phyloP scores from a whole-genome alignment of 331 rosid genomes.

The Quercus lobata region DNA sequence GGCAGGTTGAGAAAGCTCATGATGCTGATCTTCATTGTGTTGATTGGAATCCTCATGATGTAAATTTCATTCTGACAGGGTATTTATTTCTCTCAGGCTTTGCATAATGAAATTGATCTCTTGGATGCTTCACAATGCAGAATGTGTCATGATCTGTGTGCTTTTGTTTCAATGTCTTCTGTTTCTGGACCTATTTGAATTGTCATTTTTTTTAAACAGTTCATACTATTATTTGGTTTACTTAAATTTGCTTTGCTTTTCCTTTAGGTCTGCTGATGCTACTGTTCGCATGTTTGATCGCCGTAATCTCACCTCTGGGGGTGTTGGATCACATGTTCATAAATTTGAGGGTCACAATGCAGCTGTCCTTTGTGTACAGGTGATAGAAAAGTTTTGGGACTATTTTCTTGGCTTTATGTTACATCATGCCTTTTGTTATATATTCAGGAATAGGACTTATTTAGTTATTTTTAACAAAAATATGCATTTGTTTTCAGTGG shows the following conservation, averaged over 20 bases:
- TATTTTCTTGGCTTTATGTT: not conserved
- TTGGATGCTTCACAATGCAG: not conserved
- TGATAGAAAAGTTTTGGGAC: not conserved
- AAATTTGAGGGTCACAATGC: constrained; percentile 43
- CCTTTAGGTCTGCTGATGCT: constrained; percentile 35
- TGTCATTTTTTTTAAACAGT: not conserved
- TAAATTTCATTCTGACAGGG: constrained; percentile 46
- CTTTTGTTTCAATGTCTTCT: not conserved
- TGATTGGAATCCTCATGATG: constrained; percentile 45
- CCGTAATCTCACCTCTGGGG: constrained; percentile 32
- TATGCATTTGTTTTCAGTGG: constrained; percentile 29
- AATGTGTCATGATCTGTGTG: not conserved
- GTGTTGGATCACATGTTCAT: constrained; percentile 36
- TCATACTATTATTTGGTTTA: not conserved
- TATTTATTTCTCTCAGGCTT: not conserved
- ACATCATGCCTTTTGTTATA: not conserved
- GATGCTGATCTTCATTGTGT: constrained; percentile 46
- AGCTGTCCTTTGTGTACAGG: constrained; percentile 48
- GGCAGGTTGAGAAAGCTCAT: constrained; percentile 48
- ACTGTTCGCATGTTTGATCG: constrained; percentile 39
- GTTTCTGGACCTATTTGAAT: not conserved
- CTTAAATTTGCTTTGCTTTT: not conserved
- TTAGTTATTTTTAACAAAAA: not conserved
- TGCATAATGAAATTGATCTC: not conserved
- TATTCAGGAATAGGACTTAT: not conserved